phyloP scores from a whole-genome alignment of 106 monocot genomes.

The Acanthochlamys bracteata region DNA sequence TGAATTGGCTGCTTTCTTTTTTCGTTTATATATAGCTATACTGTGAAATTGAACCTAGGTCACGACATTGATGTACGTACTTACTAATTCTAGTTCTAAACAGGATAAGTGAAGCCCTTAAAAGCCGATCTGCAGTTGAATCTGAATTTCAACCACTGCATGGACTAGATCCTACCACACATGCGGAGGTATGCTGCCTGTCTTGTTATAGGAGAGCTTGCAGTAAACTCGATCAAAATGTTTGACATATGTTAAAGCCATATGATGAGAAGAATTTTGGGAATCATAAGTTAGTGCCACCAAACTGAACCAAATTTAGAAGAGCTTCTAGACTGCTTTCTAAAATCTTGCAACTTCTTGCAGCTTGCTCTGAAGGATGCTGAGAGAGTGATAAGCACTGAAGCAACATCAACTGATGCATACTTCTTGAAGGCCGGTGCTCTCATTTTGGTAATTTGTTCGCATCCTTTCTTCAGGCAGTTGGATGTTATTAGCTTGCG shows the following conservation, averaged over 20 bases:
- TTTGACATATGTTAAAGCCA: not conserved
- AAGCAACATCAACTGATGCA: constrained; percentile 49
- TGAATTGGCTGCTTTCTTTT: not conserved
- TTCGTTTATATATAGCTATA: not conserved
- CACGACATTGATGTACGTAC: too few species aligned
- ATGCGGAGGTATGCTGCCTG: constrained; percentile 64
- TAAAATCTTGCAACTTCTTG: constrained; percentile 14
- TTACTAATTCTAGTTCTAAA: constrained; percentile 9
- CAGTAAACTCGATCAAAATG: not conserved
- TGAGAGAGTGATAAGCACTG: constrained; percentile 46
- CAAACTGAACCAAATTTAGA: not conserved
- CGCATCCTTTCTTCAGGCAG: constrained; percentile 1
- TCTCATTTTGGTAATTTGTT: constrained; percentile 62
- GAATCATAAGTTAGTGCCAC: not conserved
- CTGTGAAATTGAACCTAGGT: not conserved
- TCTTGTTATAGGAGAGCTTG: not conserved
- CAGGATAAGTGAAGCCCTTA: constrained; percentile 69
- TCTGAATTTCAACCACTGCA: constrained; percentile 77
- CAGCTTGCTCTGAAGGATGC: constrained; percentile 96
- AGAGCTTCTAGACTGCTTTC: not conserved
- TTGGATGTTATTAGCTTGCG: not conserved
- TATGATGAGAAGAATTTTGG: not conserved
- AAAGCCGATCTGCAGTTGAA: constrained; percentile 60
- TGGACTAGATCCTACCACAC: constrained; percentile 86
- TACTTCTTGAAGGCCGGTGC: constrained; percentile 84